Percentiles rank a stretch among this genome's conserved stretches.
phyloP scores from a whole-genome alignment of 2,329 filamentous ascomycete genomes.

The Aspergillus bombycis region DNA sequence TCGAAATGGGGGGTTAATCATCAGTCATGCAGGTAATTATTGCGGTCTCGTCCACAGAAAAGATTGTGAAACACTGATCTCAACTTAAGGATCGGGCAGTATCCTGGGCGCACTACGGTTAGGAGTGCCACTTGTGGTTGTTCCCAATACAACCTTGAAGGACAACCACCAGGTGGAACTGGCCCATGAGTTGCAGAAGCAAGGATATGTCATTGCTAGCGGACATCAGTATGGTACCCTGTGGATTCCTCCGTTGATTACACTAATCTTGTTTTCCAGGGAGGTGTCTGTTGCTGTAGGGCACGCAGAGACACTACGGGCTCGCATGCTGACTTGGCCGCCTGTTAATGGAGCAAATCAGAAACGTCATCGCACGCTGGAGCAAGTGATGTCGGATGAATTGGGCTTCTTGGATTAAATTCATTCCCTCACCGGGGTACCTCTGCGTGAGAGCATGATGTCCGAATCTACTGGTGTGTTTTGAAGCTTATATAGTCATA shows the following conservation, averaged over 20 bases:
- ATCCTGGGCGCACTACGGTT: constrained; percentile 81
- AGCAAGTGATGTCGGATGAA: constrained; percentile 60
- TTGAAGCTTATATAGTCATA: not conserved
- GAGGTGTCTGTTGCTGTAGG: constrained; percentile 52
- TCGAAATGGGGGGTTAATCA: constrained; percentile 68
- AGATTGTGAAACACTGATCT: constrained; percentile 8
- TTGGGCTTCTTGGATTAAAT: constrained; percentile 58
- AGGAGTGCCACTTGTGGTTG: constrained; percentile 78
- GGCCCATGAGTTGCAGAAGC: constrained; percentile 71
- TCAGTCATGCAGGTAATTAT: constrained; percentile 80
- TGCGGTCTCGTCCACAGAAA: constrained; percentile 23
- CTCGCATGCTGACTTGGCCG: constrained; percentile 52
- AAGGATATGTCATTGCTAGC: constrained; percentile 77
- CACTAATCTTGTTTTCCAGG: constrained; percentile 35
- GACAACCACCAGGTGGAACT: constrained; percentile 92
- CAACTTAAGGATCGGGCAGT: constrained; percentile 74
- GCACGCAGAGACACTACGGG: constrained; percentile 52
- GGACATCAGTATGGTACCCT: constrained; percentile 59
- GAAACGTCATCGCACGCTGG: constrained; percentile 48
- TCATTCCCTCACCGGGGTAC: not conserved
- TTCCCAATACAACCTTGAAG: constrained; percentile 79
- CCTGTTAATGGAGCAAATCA: constrained; percentile 51
- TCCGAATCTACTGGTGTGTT: not conserved
- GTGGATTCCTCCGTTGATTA: constrained; percentile 1
- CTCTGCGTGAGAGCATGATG: not conserved